Conservation (phyloP, 805 yeast species). For the Wickerhamiella kurtzmanii region DNA sequence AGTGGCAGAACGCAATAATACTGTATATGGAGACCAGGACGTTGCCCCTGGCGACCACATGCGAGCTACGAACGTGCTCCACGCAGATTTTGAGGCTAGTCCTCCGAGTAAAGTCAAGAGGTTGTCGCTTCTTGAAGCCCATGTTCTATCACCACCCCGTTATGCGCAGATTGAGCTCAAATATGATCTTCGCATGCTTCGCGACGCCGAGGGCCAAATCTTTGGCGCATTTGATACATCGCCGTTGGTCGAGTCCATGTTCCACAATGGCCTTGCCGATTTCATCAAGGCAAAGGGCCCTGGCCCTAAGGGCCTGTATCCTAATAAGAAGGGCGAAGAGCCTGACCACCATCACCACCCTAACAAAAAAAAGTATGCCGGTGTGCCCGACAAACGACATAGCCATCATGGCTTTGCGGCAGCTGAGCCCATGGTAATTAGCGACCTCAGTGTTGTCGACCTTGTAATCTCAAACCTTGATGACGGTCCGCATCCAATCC, state of each 20-base stretch:
- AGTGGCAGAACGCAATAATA: slow-evolving; percentile 2
- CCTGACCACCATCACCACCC: neutral
- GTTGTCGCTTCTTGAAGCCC: neutral
- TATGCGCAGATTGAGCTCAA: neutral
- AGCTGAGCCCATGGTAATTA: neutral
- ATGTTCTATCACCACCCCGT: neutral
- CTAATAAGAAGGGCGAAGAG: neutral
- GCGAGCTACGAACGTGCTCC: neutral
- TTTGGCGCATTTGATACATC: slow-evolving; percentile 5
- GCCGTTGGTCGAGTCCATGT: neutral
- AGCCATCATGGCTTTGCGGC: neutral
- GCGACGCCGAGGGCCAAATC: slow-evolving; percentile 6
- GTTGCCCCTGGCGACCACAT: neutral
- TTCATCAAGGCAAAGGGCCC: neutral
- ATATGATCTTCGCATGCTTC: slow-evolving; percentile 7
- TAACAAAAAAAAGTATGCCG: neutral
- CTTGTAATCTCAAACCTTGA: slow-evolving; percentile 68
- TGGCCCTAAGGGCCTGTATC: neutral
- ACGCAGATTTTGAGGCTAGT: neutral
- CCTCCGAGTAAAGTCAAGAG: neutral
- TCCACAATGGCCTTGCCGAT: neutral
- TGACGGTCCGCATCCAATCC: slow-evolving; percentile 87
- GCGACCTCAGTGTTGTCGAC: slow-evolving; percentile 37
- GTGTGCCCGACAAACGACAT: neutral
- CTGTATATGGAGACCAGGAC: neutral